Base-by-base conservation (phyloP, 208 protist genomes). In the Tritrichomonas musculus region DNA sequence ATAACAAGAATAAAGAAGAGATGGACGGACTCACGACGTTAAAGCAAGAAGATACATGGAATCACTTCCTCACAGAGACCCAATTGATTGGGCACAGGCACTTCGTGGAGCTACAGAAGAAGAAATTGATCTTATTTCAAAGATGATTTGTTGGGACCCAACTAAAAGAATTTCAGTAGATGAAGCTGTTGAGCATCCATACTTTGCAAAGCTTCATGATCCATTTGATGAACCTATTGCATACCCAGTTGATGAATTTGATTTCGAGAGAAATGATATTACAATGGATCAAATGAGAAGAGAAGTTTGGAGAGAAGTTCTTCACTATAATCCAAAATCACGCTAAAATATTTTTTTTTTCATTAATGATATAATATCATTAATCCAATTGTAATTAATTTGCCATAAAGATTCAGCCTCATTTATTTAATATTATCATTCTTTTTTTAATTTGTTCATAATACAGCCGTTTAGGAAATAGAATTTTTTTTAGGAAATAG, bases 21-120 rank as follows among this genome's bases (percentile, higher is more conserved):
- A n/a, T n/a, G n/a, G n/a, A n/a, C n/a, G n/a, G n/a, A n/a, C n/a
- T n/a, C n/a, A n/a, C n/a, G n/a, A n/a, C n/a, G n/a, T n/a, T n/a
- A 95, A 97, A 33, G 97, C 97, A 44, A 96, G 97, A 94, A 96
- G 97, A 94, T 98, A 98, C 93, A 93, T 98, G 22, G 95, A 95
- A 65, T 96, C 96, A 94, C 97, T 97, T 94, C 94, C 94, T 20
- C n/a, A 69, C 8, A 94, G 95, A 27, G 69, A 94, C 20, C 72
- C 94, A 3, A 93, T 95, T 25, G 95, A 97, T 92, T 98, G 69
- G 69, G 69, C 9, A 36, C 33, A 75, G n/a, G 5, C 44, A 44
- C 44, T 75, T 17, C 22, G 5, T 13, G 69, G 69, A 75, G 41
- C 33, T 44, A 75, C 69, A 75, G 8, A 27, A 75, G 69, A 75